Evolutionary conservation across 2,329 filamentous ascomycete species (phyloP), one percentile per base, ranked within the genome.

Genomic region (Botrytis cinerea): DNA sequence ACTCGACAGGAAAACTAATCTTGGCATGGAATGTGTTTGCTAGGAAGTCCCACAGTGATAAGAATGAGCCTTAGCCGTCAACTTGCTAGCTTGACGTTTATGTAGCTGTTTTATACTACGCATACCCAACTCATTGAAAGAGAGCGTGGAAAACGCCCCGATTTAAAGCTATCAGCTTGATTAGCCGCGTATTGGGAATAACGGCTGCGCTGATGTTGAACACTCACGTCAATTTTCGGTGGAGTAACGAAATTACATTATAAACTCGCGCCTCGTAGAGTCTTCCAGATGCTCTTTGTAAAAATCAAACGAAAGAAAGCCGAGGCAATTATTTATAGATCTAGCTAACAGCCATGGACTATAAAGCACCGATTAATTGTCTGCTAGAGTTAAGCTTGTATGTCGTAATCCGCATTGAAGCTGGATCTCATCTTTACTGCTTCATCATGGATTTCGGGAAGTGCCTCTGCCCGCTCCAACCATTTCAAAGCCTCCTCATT

Each of bases 401-500:
- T 25, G 2, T 68, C n/a, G 14, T 5, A 57, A 6, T 43, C 64
- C 20, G 28, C 35, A 38, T 4, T 7, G 48, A 68, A 68, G 18
- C 35, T 54, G 16, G 64, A 54, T 43, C 48, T 68, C 35, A 57
- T 40, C 10, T 68, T 68, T 16, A 68, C 16, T n/a, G 64, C 64
- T 43, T 68, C 64, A 9, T 68, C 64, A 12, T 18, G 46, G 28
- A 68, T 48, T 57, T 68, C 64, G 4, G 64, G 64, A 57, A 54
- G 35, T 5, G 5, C 38, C 46, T 75, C 74, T 2, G 77, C 79
- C 32, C 73, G 77, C 32, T 77, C 70, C 38, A 79, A 63, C 79
- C 79, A 81, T 43, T 67, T 54, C 69, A 76, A 40, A 4, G 70
- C 77, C 43, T 78, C 73, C 4, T 76, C 72, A 8, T 51, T 32